Evolutionary conservation across 345 rosid genomes (phyloP), one percentile per base, ranked within the genome.

Genomic region (Salix purpurea): DNA sequence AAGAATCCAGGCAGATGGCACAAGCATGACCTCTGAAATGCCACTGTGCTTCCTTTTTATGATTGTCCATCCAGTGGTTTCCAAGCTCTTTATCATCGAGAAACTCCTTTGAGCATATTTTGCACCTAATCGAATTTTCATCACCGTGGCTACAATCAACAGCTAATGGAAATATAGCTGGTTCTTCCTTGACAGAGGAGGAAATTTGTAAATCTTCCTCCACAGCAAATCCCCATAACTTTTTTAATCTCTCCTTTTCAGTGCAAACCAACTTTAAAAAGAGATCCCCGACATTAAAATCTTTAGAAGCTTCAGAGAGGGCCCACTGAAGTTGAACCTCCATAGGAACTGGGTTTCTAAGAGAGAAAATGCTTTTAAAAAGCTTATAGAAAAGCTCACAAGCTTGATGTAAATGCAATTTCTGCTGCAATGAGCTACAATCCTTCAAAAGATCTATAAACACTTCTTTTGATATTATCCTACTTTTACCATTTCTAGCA

Each of bases 241-340:
- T 86, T 65, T 70, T 46, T 13, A 96, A 83, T 79, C 98, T 89
- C 73, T 90, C 92, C 80, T 89, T 96, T 87, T 96, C 99, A 69
- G 77, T 74, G 76, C 78, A 82, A 71, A 91, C 94, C 83, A 96
- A 80, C 89, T 90, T 96, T 81, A 87, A 78, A 76, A 96, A 85
- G 82, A 89, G 78, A 40, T 87, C 88, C 67, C 97, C 97, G 15
- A 94, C 87, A 23, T 84, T 71, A 71, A 74, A 81, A 68, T 87
- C 84, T 82, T 91, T 91, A 42, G 97, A 90, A 80, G 98, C 97
- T 87, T 96, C 98, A 77, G 96, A 69, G 79, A 92, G 78, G 72
- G 98, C 99, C 99, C 99, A 96, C 60, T 94, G 92, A 69, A 96
- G 88, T 80, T 94, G 98, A 78, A 90, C 87, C 28, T 92, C 98